Conservation (phyloP, 345 rosid genomes). For the Iberis pinnata region DNA sequence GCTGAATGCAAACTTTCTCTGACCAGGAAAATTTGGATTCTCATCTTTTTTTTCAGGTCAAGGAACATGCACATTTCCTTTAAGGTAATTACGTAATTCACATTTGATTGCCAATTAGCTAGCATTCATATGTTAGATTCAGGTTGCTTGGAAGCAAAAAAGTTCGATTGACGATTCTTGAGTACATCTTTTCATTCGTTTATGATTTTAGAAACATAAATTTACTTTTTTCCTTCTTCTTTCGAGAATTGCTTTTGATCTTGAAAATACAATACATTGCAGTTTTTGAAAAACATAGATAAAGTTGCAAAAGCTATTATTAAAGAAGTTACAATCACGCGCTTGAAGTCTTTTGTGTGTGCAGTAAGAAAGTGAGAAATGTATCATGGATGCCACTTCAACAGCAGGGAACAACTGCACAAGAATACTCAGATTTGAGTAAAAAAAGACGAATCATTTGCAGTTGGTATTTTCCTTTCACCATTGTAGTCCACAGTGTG, state of each 20-base stretch:
- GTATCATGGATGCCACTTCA: constrained; percentile 33
- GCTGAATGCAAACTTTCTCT: no score
- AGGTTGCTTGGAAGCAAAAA: no score
- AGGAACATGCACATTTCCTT: constrained; percentile 52
- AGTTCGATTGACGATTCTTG: no score
- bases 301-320: background rate
- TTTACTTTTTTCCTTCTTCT: background rate
- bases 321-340: background rate
- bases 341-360: constrained; percentile 16
- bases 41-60: constrained; percentile 45
- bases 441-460: constrained; percentile 25
- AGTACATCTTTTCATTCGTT: background rate
- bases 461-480: constrained; percentile 27
- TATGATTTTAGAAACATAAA: background rate
- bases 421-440: constrained; percentile 46
- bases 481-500: constrained; percentile 18
- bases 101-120: background rate
- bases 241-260: background rate
- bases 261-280: no score
- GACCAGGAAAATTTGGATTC: background rate
- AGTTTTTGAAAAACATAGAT: background rate
- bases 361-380: constrained; percentile 48
- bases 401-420: constrained; percentile 33
- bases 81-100: constrained; percentile 51
- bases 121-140: no score